Conservation (phyloP, 768 basidiomycete genomes). For the Panaeolus cyanescens region DNA sequence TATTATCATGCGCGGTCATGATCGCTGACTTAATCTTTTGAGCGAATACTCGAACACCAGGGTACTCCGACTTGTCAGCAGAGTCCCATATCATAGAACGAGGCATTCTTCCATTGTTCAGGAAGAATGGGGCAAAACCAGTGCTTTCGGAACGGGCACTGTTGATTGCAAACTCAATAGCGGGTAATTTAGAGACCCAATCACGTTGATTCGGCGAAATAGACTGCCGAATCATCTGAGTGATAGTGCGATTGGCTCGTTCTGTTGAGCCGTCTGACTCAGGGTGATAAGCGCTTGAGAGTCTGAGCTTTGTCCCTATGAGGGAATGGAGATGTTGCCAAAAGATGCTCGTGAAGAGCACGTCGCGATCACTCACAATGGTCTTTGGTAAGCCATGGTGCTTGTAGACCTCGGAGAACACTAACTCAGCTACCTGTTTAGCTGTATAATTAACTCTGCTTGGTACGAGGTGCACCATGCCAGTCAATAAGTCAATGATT, state of each 20-base stretch:
- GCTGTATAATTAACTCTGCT: conserved; percentile 29
- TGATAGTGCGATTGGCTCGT: conserved; percentile 31
- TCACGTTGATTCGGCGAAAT: conserved; percentile 29
- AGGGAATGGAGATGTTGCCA: conserved; percentile 36
- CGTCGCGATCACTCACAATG: conserved; percentile 45
- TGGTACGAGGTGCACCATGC: conserved; percentile 27
- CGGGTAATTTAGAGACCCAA: conserved; percentile 28
- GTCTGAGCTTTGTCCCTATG: conserved; percentile 13
- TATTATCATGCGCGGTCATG: conserved; percentile 22
- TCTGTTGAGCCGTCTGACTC: conserved; percentile 43
- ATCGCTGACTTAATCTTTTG: conserved; percentile 18
- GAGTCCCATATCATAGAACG: conserved; percentile 15
- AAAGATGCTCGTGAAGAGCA: conserved; percentile 42
- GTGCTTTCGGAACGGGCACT: conserved; percentile 14
- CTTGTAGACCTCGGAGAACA: conserved; percentile 36
- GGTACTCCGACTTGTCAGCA: conserved; percentile 8
- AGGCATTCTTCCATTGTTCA: conserved; percentile 12
- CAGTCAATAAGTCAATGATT: conserved; percentile 25
- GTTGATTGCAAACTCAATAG: conserved; percentile 17
- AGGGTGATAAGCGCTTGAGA: conserved; percentile 45
- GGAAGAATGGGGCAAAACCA: conserved; percentile 18
- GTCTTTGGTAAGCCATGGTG: conserved; percentile 37
- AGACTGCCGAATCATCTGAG: conserved; percentile 28
- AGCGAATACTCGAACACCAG: conserved; percentile 14
- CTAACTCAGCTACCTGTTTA: conserved; percentile 32